Evolutionary conservation across 371 early-diverging fungal species (phyloP).

Genomic region (Nematocida parisii): DNA sequence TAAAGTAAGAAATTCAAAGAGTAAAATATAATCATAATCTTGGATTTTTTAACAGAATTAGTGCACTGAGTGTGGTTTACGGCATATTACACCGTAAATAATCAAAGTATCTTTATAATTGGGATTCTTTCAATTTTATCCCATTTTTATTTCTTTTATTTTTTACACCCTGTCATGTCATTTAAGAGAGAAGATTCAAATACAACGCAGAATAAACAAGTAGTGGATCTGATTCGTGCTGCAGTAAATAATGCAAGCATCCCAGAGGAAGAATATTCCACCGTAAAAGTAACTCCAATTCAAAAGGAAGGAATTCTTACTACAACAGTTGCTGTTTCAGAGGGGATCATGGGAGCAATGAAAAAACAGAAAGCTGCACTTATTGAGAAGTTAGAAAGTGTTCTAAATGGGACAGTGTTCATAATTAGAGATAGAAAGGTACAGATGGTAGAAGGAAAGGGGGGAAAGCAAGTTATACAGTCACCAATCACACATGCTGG

Average conservation of each 20-base stretch:
- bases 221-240: conserved; percentile 2
- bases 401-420: conserved; percentile 36
- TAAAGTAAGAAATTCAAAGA: conserved; percentile 27
- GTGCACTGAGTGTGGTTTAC: background rate
- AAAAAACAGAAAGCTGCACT: conserved; percentile 3
- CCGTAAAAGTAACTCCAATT: background rate
- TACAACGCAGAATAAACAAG: background rate
- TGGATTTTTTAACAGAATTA: background rate
- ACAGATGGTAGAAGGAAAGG: conserved; percentile 21
- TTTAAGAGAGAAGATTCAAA: conserved; percentile 23
- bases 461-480: conserved; percentile 14
- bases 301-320: conserved; percentile 20
- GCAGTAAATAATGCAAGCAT: background rate
- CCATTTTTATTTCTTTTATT: conserved; percentile 57
- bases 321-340: conserved; percentile 23
- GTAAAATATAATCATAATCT: background rate
- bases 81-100: background rate
- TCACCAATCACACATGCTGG: conserved; percentile 25
- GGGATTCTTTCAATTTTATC: background rate
- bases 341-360: background rate
- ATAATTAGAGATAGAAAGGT: conserved; percentile 29
- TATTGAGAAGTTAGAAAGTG: conserved; percentile 19
- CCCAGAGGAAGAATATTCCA: background rate
- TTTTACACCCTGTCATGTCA: conserved; percentile 45
- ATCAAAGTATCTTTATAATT: background rate